Conservation (phyloP, 371 early-diverging fungal genomes). For the Mucor plumbeus region DNA sequence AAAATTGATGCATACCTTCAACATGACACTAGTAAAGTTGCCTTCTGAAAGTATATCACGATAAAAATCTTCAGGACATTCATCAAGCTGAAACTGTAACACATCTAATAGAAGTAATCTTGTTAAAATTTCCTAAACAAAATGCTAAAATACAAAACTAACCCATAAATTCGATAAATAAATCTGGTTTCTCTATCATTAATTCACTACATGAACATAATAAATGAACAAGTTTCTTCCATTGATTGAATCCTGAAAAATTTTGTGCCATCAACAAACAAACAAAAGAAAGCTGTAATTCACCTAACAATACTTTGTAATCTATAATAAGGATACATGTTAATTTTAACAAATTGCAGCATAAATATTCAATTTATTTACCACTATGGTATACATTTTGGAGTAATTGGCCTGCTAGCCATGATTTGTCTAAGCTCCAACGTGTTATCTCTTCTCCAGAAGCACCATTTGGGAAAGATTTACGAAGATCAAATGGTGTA, state of each 20-base stretch:
- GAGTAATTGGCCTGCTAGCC: slow-evolving; percentile 69
- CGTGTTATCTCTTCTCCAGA: slow-evolving; percentile 73
- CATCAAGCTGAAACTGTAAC: slow-evolving; percentile 68
- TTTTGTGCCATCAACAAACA: slow-evolving; percentile 84
- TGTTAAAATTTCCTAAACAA: too few relatives aligned
- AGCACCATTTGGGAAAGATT: slow-evolving; percentile 81
- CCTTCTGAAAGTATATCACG: slow-evolving; percentile 72
- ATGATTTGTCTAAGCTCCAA: slow-evolving; percentile 92
- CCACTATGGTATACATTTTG: slow-evolving; percentile 49
- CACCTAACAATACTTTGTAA: slow-evolving; percentile 67
- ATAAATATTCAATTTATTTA: slow-evolving; percentile 21
- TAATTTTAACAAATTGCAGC: not conserved
- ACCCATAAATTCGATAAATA: slow-evolving; percentile 71
- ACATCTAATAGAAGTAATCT: slow-evolving; percentile 36
- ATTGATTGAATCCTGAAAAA: slow-evolving; percentile 87
- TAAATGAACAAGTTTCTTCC: slow-evolving; percentile 82
- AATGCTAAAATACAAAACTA: not conserved
- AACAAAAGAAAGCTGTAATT: slow-evolving; percentile 83
- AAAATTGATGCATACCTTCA: slow-evolving; percentile 45
- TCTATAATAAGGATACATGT: slow-evolving; percentile 21
- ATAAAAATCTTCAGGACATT: slow-evolving; percentile 86
- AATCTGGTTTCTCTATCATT: slow-evolving; percentile 41
- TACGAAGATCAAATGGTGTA: slow-evolving; percentile 75
- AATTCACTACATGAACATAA: slow-evolving; percentile 70
- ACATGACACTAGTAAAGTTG: slow-evolving; percentile 66